phyloP scores from a whole-genome alignment of 148 eudicot species.

The Fagopyrum esculentum region DNA sequence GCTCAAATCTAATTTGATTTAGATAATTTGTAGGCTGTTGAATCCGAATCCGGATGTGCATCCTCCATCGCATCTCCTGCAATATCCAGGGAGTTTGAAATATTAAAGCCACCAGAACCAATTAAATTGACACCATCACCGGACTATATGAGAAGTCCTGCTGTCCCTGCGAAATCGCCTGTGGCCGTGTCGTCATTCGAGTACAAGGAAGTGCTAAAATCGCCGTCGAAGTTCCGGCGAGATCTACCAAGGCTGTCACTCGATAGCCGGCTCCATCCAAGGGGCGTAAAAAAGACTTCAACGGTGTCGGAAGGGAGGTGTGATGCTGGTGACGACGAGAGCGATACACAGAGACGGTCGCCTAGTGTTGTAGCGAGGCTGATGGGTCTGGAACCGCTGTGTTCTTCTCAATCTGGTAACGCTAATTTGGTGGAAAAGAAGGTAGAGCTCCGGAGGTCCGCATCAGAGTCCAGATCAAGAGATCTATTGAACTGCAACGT shows the following conservation, averaged over 20 bases:
- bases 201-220: constrained; percentile 37
- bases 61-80: constrained; percentile 14
- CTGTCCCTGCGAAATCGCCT: background rate
- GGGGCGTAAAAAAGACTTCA: constrained; percentile 32
- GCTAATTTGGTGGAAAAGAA: constrained; percentile 19
- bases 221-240: constrained; percentile 69
- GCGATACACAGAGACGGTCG: constrained; percentile 43
- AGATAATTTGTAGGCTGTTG: constrained; percentile 24
- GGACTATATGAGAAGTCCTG: constrained; percentile 15
- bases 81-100: constrained; percentile 1
- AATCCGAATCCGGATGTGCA: constrained; percentile 27
- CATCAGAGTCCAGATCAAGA: constrained; percentile 80
- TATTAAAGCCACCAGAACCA: background rate
- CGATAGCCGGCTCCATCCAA: constrained; percentile 70
- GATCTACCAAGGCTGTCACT: constrained; percentile 80
- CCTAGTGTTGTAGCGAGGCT: constrained; percentile 87
- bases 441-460: constrained; percentile 69
- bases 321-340: constrained; percentile 16
- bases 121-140: background rate
- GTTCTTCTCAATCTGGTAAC: constrained; percentile 11
- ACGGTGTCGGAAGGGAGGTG: background rate
- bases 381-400: constrained; percentile 76
- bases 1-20: background rate
- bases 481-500: constrained; percentile 32
- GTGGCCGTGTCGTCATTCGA: constrained; percentile 12